These are phyloP conservation scores for Phytophthora meadii DNA, from an alignment of 352 stramenopile species.

Conservation along the genomic window DNA sequence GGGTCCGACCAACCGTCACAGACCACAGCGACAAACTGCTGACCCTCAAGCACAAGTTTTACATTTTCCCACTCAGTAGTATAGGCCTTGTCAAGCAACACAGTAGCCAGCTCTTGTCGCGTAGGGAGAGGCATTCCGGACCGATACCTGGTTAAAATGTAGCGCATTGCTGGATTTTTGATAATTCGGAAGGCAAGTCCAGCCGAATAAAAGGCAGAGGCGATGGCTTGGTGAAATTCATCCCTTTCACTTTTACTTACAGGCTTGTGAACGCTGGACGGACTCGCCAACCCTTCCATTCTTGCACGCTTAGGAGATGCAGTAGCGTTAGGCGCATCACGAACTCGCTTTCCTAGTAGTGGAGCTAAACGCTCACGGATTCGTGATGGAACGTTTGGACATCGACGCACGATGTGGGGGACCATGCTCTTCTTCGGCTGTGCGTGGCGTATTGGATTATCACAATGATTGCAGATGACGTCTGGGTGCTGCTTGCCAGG, in stretches of 20 bases:
- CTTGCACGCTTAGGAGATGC: background rate
- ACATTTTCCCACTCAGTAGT: too few species aligned
- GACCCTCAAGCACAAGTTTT: too few species aligned
- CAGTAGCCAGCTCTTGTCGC: too few species aligned
- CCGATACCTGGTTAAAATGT: too few species aligned
- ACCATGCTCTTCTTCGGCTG: slow-evolving; percentile 7
- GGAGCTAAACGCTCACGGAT: background rate
- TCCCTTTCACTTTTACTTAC: too few species aligned
- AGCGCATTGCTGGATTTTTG: too few species aligned
- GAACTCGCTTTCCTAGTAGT: slow-evolving; percentile 1
- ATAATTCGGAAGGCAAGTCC: too few species aligned
- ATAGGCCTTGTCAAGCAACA: background rate
- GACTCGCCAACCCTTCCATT: background rate
- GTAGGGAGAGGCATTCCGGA: too few species aligned
- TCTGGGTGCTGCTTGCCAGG: slow-evolving; percentile 3
- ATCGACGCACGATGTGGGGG: slow-evolving; percentile 1
- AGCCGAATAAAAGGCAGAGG: too few species aligned
- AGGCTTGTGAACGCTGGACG: too few species aligned
- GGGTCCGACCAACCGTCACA: background rate
- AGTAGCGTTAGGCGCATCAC: background rate
- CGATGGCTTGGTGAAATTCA: too few species aligned
- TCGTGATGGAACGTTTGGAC: background rate
- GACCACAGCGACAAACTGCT: too few species aligned
- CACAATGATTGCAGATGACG: background rate
- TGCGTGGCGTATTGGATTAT: background rate